Base-by-base conservation (phyloP, 306 rosid species). In the Macrotyloma uniflorum region DNA sequence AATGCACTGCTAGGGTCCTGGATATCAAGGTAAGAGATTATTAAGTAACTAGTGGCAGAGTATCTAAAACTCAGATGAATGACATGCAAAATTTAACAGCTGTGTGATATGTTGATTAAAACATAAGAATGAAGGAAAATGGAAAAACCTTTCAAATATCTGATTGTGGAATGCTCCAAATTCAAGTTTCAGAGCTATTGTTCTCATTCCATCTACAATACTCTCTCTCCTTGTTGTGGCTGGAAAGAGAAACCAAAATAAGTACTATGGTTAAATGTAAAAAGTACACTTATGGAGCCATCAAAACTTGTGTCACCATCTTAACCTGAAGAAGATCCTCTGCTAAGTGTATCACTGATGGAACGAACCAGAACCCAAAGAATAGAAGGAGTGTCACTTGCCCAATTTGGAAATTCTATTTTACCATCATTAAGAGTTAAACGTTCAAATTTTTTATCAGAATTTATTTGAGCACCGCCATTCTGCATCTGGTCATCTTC, bases 1-100 rank as follows among this genome's bases (percentile, higher is more conserved):
- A 96, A 86, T 96, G 97, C 80, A 96, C 94, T 40, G 99, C 99
- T 13, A 96, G 72, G 83, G 99, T 96, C 90, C 99, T 96, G 94
- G 63, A 78, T 19, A 85, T 70, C 75, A 74, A 83, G 77, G 70
- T 38, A 61, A 51, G 47, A 28, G 42, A 80, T 58, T 59, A 72
- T 75, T 59, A 70, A 47, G 78, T 57, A 72, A 65, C 49, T 20
- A 67, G 30, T 35, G 55, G 76, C 72, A 67, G 79, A 72, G 36
- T 28, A 79, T 26, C 43, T 42, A 80, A 8, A 64, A 71, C 47
- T 54, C 14, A 47, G 30, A 50, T 23, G 63, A 12, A 77, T 51
- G 59, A 75, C 30, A 64, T 53, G 58, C 49, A 32, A 35, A 74
- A 70, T 76, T 57, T 36, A 59, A 78, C 36, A 54, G 54, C 35